phyloP scores from a whole-genome alignment of 352 stramenopile species.

The Saprolegnia diclina region DNA sequence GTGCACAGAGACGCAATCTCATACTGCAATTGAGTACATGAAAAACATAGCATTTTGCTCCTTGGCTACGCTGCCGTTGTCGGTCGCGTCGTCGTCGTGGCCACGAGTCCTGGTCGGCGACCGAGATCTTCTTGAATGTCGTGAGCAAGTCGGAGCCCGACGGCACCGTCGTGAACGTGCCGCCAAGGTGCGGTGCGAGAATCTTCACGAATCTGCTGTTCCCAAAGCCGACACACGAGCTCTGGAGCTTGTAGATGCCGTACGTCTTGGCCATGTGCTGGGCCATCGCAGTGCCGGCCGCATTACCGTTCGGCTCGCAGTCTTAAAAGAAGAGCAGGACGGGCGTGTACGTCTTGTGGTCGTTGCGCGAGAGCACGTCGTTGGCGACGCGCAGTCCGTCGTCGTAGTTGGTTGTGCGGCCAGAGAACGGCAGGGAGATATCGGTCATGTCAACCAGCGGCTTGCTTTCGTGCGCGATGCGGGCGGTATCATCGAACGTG shows the following conservation, averaged over 20 bases:
- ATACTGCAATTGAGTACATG: too few relatives aligned
- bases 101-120: slow-evolving; percentile 50
- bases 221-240: slow-evolving; percentile 68
- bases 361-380: slow-evolving; percentile 62
- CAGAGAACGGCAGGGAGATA: slow-evolving; percentile 33
- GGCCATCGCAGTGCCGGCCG: slow-evolving; percentile 34
- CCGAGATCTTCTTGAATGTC: slow-evolving; percentile 68
- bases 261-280: slow-evolving; percentile 48
- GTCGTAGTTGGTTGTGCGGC: slow-evolving; percentile 48
- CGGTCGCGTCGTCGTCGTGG: neutral
- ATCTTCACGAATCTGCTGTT: slow-evolving; percentile 48
- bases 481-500: slow-evolving; percentile 42
- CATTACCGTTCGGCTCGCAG: slow-evolving; percentile 37
- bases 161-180: slow-evolving; percentile 52
- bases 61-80: neutral
- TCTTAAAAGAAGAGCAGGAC: slow-evolving; percentile 80
- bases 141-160: slow-evolving; percentile 58
- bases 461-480: slow-evolving; percentile 50
- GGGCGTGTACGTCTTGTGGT: slow-evolving; percentile 55
- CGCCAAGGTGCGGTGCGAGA: slow-evolving; percentile 48
- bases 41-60: too few relatives aligned
- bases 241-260: slow-evolving; percentile 49
- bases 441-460: slow-evolving; percentile 44
- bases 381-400: slow-evolving; percentile 47
- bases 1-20: too few relatives aligned